Evolutionary conservation across 2,329 filamentous ascomycete species (phyloP), one percentile per base, ranked within the genome.

Genomic region (Fusarium hainanense): DNA sequence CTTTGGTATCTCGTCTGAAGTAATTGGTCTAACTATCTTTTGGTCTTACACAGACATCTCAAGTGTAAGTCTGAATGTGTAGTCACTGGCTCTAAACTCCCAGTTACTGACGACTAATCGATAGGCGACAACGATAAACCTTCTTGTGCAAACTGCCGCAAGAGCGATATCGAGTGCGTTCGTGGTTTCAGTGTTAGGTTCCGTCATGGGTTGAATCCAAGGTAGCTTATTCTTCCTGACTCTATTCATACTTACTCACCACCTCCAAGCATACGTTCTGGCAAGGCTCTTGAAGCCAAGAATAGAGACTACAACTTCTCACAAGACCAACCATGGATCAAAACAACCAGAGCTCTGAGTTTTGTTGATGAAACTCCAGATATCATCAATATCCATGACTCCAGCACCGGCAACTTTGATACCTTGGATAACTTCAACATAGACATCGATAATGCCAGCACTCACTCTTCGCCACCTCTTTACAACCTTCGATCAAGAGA

Each of bases 301-400:
- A 72, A 62, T 8, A 54, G 49, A 40, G 69, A 68, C 16, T 76
- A 70, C 51, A 66, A 62, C 11, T 77, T 77, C 44, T 54, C 75
- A 8, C 60, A 74, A 14, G 69, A 72, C 5, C 75, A 77, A 40
- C 74, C 71, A 14, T 77, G 75, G 75, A 74, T 77, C 28, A 69
- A 69, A 46, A 74, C 72, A 25, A 75, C 64, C 41, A 60, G 73
- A 49, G 49, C 68, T 23, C 40, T 77, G 23, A 77, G 74, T 28
- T 77, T 77, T 21, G 66, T 77, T 10, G 74, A 77, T 40, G 75
- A 77, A 47, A 77, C 75, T 4, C 64, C 74, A 37, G 74, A 77
- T 16, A 66, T 77, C 14, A 72, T 76, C 51, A 75, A 74, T 34
- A 71, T 75, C 10, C 72, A 76, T 32, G 74, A 77, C 28, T 66